phyloP scores from a whole-genome alignment of 225 moss, liverwort and hornwort genomes.

The Anthoceros angustus region DNA sequence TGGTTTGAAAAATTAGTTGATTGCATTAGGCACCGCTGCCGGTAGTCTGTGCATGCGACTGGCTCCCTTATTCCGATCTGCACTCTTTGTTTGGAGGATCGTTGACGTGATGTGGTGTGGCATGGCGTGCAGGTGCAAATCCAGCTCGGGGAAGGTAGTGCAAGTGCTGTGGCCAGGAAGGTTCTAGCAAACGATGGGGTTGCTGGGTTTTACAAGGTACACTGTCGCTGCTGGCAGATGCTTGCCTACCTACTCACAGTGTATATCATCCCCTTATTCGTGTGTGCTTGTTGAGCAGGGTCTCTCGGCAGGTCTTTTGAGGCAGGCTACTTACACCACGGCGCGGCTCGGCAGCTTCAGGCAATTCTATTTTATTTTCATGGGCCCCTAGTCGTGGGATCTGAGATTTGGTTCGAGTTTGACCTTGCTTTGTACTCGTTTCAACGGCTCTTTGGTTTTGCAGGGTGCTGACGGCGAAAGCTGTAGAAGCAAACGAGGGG shows the following conservation, averaged over 20 bases:
- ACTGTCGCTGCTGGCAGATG: not conserved
- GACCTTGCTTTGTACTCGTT: not conserved
- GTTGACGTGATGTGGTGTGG: no score
- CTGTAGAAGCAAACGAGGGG: conserved; percentile 75
- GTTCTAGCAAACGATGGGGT: conserved; percentile 73
- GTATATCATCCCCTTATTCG: not conserved
- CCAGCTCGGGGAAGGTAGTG: conserved; percentile 89
- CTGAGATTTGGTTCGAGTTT: not conserved
- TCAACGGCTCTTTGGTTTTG: not conserved
- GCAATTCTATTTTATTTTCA: conserved; percentile 6
- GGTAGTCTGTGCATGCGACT: no score
- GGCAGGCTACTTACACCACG: conserved; percentile 92
- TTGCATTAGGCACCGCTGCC: no score
- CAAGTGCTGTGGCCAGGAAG: conserved; percentile 45
- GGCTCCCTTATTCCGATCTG: no score
- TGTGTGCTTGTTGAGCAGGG: conserved; percentile 25
- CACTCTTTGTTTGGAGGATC: no score
- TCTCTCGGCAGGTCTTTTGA: conserved; percentile 80
- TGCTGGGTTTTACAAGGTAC: conserved; percentile 63
- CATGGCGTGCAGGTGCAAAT: conserved; percentile 50
- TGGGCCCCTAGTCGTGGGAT: not conserved
- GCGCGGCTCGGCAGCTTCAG: conserved; percentile 74
- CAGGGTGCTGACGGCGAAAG: conserved; percentile 65
- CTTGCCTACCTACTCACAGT: not conserved
- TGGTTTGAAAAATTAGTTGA: no score